phyloP scores from a whole-genome alignment of 164 flowering plant species.

The Cinnamomum micranthum region DNA sequence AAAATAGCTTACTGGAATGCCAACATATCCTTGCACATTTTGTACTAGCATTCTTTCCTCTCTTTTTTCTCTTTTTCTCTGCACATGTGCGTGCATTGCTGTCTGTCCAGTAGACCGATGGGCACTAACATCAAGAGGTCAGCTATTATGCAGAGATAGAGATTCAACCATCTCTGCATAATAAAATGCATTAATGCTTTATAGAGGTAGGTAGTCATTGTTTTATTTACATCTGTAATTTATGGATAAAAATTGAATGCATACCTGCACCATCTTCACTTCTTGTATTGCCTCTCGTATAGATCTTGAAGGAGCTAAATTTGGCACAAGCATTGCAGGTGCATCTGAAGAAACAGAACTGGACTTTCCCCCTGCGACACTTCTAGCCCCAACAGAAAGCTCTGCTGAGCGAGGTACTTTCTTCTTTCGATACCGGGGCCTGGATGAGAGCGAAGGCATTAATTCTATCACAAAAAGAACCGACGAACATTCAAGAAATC shows the following conservation, averaged over 20 bases:
- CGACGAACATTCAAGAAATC: neutral
- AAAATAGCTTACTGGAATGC: too few relatives aligned
- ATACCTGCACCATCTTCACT: conserved; percentile 90
- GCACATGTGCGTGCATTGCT: too few relatives aligned
- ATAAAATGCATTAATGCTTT: neutral
- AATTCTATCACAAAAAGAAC: conserved; percentile 9
- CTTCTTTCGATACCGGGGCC: conserved; percentile 74
- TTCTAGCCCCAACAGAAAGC: conserved; percentile 38
- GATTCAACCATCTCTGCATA: neutral
- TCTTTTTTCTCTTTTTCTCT: neutral
- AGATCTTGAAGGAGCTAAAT: conserved; percentile 65
- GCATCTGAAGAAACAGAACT: conserved; percentile 24
- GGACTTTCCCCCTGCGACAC: conserved; percentile 20
- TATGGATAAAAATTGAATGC: conserved; percentile 1
- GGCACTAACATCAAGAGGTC: neutral
- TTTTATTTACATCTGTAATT: neutral
- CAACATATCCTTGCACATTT: too few relatives aligned
- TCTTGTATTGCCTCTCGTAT: conserved; percentile 76
- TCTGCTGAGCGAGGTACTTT: conserved; percentile 40
- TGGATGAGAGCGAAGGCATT: conserved; percentile 38
- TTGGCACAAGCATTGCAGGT: conserved; percentile 68
- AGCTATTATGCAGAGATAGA: neutral
- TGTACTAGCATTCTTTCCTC: too few relatives aligned
- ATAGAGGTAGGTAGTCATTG: neutral
- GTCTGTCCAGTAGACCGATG: neutral